Percentiles rank a stretch among this genome's conserved stretches.
These are phyloP conservation scores for Termitomyces sp. DNA, from an alignment of 1,284 basidiomycete species.

Conservation along the genomic window DNA sequence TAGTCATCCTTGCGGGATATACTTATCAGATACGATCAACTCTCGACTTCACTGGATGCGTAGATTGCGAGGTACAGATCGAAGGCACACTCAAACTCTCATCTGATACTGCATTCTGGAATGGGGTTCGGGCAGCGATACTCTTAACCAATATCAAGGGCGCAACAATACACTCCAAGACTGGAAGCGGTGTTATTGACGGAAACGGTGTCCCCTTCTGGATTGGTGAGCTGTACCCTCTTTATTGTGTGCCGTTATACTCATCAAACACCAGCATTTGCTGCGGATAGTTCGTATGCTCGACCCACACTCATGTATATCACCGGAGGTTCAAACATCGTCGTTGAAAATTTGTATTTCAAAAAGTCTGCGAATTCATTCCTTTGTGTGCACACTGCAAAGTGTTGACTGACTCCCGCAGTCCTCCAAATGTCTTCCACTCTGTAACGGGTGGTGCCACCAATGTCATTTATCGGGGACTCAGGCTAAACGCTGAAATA, in stretches of 20 bases:
- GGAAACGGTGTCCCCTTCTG: conserved; percentile 29
- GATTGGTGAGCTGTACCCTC: conserved; percentile 18
- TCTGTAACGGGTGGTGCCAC: conserved; percentile 25
- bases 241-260: background rate
- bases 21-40: conserved; percentile 25
- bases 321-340: conserved; percentile 22
- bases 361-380: conserved; percentile 17
- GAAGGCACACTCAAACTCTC: conserved; percentile 29
- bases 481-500: conserved; percentile 24
- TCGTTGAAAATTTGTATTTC: conserved; percentile 25
- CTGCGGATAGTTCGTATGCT: conserved; percentile 22
- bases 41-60: conserved; percentile 26
- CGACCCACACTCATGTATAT: conserved; percentile 28
- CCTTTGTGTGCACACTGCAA: background rate
- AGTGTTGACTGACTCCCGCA: background rate
- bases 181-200: conserved; percentile 26
- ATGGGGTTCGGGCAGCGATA: conserved; percentile 23
- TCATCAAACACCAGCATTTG: conserved; percentile 17
- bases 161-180: conserved; percentile 24
- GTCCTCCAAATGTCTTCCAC: conserved; percentile 28
- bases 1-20: conserved; percentile 25
- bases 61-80: conserved; percentile 26
- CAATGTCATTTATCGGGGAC: conserved; percentile 23
- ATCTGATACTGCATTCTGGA: conserved; percentile 25
- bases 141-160: conserved; percentile 22